Evolutionary conservation across 441 rosid genomes (phyloP).

Genomic region (Gossypium lobatum): DNA sequence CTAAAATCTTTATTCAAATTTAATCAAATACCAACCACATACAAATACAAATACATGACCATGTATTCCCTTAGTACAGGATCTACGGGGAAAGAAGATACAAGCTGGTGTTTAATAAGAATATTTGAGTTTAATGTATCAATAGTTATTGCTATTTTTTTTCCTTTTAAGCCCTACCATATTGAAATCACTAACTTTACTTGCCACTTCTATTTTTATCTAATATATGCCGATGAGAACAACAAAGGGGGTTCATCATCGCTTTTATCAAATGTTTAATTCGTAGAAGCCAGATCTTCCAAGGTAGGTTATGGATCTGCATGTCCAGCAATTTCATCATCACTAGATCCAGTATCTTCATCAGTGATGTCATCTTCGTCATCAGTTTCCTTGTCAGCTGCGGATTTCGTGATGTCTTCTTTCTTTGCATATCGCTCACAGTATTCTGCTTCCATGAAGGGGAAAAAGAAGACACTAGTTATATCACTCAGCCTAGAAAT

Average conservation of each 20-base stretch:
- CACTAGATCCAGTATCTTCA: constrained; percentile 39
- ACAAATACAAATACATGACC: neutral
- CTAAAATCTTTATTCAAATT: neutral
- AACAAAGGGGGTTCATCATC: constrained; percentile 9
- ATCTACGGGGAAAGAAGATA: neutral
- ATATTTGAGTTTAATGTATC: neutral
- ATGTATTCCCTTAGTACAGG: neutral
- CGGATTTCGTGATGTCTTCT: constrained; percentile 30
- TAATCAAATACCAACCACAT: neutral
- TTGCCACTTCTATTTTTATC: neutral
- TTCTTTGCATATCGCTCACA: constrained; percentile 53
- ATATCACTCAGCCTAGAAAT: neutral
- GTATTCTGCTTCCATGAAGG: constrained; percentile 38
- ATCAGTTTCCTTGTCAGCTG: constrained; percentile 28
- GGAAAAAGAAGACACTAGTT: neutral
- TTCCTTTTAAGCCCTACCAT: neutral
- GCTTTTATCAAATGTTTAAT: neutral
- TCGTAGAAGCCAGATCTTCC: neutral
- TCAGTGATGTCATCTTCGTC: constrained; percentile 48
- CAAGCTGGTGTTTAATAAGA: neutral
- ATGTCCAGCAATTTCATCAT: constrained; percentile 53
- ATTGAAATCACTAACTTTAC: constrained; percentile 11
- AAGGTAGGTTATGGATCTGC: constrained; percentile 35
- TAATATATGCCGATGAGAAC: constrained; percentile 1
- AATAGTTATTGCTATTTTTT: neutral